Evolutionary conservation across 805 yeast genomes (phyloP).

Genomic region (Clavispora santaluciae): DNA sequence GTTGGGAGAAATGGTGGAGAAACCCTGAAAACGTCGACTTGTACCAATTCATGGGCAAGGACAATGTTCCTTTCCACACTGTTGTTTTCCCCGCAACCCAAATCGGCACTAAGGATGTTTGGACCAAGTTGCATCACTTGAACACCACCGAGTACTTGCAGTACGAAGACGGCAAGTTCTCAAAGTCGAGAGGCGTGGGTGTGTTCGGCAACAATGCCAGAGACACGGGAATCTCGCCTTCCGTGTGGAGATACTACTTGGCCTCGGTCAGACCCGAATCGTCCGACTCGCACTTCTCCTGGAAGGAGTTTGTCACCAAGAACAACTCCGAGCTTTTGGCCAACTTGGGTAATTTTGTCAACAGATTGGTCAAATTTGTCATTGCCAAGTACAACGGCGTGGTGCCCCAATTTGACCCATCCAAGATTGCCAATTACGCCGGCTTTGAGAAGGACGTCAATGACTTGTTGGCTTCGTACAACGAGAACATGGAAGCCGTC

Average conservation of each 20-base stretch:
- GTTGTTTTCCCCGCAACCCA: constrained; percentile 95
- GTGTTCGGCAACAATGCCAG: constrained; percentile 97
- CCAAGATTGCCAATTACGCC: constrained; percentile 43
- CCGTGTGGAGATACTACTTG: constrained; percentile 97
- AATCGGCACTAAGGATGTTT: constrained; percentile 79
- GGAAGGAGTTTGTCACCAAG: constrained; percentile 93
- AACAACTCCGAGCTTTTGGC: constrained; percentile 93
- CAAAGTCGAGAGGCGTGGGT: constrained; percentile 96
- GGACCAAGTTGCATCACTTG: constrained; percentile 90
- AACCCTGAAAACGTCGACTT: constrained; percentile 83
- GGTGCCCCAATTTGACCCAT: constrained; percentile 60
- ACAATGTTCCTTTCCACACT: constrained; percentile 97
- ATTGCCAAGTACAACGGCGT: constrained; percentile 90
- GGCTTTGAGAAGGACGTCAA: constrained; percentile 55
- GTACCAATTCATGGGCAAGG: constrained; percentile 99
- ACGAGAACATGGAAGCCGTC: constrained; percentile 68
- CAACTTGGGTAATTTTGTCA: constrained; percentile 93
- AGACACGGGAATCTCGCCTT: constrained; percentile 84
- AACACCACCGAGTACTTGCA: constrained; percentile 95
- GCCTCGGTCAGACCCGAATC: constrained; percentile 92
- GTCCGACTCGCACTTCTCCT: constrained; percentile 93
- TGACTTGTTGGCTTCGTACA: constrained; percentile 54
- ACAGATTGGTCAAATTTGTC: constrained; percentile 86
- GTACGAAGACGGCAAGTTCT: constrained; percentile 97
- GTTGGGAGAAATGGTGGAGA: constrained; percentile 93